Percentiles rank a stretch among this genome's conserved stretches.
phyloP scores from a whole-genome alignment of 805 yeast species.

The Teunomyces lycoperdinae region DNA sequence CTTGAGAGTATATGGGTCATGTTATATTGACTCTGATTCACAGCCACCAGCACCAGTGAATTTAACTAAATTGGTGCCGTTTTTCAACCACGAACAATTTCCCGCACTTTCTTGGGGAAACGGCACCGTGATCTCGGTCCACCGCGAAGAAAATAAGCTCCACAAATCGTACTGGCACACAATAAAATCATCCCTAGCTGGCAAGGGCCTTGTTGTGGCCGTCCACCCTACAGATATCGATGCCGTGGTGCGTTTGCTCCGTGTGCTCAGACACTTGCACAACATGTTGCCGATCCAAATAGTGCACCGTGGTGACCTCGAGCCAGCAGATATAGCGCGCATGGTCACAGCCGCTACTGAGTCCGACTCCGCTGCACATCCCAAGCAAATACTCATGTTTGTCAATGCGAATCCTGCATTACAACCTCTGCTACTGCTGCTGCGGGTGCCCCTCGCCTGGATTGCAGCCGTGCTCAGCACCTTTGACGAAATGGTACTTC shows the following conservation, averaged over 20 bases:
- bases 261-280: constrained; percentile 6
- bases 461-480: constrained; percentile 8
- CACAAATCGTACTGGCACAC: constrained; percentile 1
- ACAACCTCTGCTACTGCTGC: neutral
- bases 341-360: constrained; percentile 6
- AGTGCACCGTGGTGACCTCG: constrained; percentile 6
- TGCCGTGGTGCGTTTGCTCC: constrained; percentile 2
- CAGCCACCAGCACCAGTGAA: neutral
- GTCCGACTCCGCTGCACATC: neutral
- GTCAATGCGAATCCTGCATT: constrained; percentile 1
- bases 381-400: neutral
- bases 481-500: constrained; percentile 10
- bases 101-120: constrained; percentile 1
- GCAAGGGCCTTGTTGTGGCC: constrained; percentile 11
- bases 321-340: neutral
- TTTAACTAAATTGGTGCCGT: neutral
- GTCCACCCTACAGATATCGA: neutral
- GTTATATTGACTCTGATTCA: neutral
- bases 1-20: neutral
- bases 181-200: neutral
- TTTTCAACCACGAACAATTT: neutral
- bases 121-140: neutral
- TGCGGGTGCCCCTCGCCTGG: constrained; percentile 6
- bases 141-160: neutral
- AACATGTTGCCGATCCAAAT: constrained; percentile 12